A percentile compares a stretch with the other conserved stretches of the same genome.
Evolutionary conservation across 257 asterid genomes (phyloP).

Genomic region (Ophiorrhiza pumila): DNA sequence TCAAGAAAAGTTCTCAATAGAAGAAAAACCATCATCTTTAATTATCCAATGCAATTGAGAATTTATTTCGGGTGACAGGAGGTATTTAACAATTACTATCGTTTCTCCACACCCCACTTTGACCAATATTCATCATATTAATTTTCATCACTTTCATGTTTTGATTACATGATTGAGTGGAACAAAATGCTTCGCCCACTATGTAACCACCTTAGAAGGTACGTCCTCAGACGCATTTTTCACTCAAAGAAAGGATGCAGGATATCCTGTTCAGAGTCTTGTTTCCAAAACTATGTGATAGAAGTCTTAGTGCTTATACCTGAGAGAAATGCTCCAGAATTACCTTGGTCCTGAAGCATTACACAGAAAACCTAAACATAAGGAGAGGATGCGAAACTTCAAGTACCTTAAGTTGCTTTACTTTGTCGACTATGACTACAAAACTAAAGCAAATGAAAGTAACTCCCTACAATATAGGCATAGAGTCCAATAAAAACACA

Average conservation of each 20-base stretch:
- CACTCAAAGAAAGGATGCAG: not conserved
- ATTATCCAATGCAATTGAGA: not conserved
- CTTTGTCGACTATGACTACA: constrained; percentile 9
- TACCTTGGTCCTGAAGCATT: constrained; percentile 24
- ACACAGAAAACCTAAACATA: constrained; percentile 17
- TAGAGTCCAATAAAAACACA: not conserved
- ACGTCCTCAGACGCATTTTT: not conserved
- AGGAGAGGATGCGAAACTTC: constrained; percentile 7
- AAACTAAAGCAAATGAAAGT: not conserved
- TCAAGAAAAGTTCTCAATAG: not conserved
- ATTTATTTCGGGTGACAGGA: not conserved
- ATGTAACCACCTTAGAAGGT: not conserved
- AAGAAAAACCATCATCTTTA: not conserved
- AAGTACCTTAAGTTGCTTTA: constrained; percentile 6
- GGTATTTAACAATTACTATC: not conserved
- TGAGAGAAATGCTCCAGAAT: constrained; percentile 14
- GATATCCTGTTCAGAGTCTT: not conserved
- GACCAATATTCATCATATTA: not conserved
- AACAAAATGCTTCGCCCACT: not conserved
- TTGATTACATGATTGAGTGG: not conserved
- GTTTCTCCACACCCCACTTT: not conserved
- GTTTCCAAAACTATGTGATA: not conserved
- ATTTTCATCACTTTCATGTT: not conserved
- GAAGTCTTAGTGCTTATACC: constrained; percentile 5
- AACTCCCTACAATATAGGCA: not conserved